These are phyloP conservation scores for Kurtzmaniella cleridarum DNA, from an alignment of 805 yeast genomes.

Conservation along the genomic window DNA sequence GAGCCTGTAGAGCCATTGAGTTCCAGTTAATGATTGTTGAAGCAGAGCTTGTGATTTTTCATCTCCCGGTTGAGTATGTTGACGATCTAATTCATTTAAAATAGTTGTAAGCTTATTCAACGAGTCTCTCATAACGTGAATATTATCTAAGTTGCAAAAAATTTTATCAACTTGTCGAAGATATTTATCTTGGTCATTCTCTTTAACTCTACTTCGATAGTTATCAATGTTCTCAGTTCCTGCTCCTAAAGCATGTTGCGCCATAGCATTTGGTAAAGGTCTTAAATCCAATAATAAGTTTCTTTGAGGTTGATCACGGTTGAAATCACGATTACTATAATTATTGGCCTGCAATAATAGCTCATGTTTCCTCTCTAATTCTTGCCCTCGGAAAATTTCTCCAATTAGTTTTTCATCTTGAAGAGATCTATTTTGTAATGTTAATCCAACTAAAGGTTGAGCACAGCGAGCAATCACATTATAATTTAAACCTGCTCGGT, in stretches of 20 bases:
- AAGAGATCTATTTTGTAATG: slow-evolving; percentile 70
- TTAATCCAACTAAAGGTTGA: slow-evolving; percentile 89
- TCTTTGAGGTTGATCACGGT: slow-evolving; percentile 29
- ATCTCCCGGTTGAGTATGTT: slow-evolving; percentile 26
- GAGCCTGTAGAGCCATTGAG: slow-evolving; percentile 77
- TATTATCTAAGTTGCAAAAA: slow-evolving; percentile 88
- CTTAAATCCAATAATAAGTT: slow-evolving; percentile 85
- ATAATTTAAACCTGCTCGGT: slow-evolving; percentile 48
- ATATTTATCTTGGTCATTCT: neutral
- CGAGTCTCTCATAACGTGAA: slow-evolving; percentile 91
- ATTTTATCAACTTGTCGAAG: slow-evolving; percentile 51
- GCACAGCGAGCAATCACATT: slow-evolving; percentile 84
- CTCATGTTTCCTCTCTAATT: slow-evolving; percentile 19
- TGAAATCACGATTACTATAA: slow-evolving; percentile 11
- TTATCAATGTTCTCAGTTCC: slow-evolving; percentile 93
- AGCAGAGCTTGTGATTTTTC: slow-evolving; percentile 16
- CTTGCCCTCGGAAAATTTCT: slow-evolving; percentile 67
- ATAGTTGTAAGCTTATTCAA: slow-evolving; percentile 56
- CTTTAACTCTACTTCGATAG: slow-evolving; percentile 44
- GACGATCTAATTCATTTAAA: slow-evolving; percentile 62
- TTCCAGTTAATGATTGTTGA: slow-evolving; percentile 52
- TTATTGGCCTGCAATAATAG: neutral
- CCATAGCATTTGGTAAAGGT: slow-evolving; percentile 92
- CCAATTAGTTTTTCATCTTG: slow-evolving; percentile 84
- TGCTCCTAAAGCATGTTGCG: slow-evolving; percentile 96